Evolutionary conservation across 2,329 filamentous ascomycete species (phyloP).

Genomic region (Fusarium papillatum): DNA sequence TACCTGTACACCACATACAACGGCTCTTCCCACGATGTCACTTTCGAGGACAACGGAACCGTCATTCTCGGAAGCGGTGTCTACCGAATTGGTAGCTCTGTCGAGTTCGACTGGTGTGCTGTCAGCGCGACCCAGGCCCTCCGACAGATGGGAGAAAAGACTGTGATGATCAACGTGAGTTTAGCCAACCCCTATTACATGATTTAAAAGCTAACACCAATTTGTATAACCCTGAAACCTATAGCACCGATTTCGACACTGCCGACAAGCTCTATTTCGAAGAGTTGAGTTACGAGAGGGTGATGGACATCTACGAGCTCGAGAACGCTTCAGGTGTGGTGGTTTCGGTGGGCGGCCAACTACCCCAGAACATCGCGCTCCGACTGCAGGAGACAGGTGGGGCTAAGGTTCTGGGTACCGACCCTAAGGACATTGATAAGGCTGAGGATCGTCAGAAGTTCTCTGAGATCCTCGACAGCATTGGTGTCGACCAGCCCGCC

Average conservation of each 20-base stretch:
- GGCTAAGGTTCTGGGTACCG: conserved; percentile 91
- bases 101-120: conserved; percentile 99
- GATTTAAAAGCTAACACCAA: conserved; percentile 21
- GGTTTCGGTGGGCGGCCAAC: conserved; percentile 94
- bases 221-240: conserved; percentile 83
- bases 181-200: background rate
- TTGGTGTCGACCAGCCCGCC: conserved; percentile 95
- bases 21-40: conserved; percentile 91
- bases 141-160: conserved; percentile 92
- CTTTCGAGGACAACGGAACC: conserved; percentile 92
- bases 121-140: conserved; percentile 90
- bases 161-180: conserved; percentile 92
- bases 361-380: conserved; percentile 97
- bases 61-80: conserved; percentile 94
- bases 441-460: conserved; percentile 99
- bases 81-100: conserved; percentile 96
- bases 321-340: conserved; percentile 89
- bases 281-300: conserved; percentile 95
- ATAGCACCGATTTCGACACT: conserved; percentile 86
- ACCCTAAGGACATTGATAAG: conserved; percentile 96
- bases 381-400: conserved; percentile 92
- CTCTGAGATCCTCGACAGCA: conserved; percentile 96
- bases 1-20: conserved; percentile 99
- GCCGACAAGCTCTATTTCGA: conserved; percentile 97
- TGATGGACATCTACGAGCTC: conserved; percentile 99